These are phyloP conservation scores for Castanospermum australe DNA, from an alignment of 306 rosid species.

Conservation along the genomic window DNA sequence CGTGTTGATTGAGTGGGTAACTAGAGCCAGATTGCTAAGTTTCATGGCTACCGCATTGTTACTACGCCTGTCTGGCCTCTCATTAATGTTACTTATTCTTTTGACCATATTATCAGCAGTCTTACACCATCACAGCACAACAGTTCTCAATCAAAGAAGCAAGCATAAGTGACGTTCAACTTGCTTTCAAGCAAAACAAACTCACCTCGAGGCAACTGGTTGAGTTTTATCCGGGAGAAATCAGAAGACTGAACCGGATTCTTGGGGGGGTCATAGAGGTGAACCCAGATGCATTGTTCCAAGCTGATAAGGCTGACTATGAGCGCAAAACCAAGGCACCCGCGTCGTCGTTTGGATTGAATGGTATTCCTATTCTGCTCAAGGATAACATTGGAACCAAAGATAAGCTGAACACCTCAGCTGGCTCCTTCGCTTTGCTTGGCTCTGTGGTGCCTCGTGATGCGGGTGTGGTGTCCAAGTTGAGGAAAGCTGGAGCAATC, in stretches of 20 bases:
- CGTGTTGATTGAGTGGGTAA: not conserved
- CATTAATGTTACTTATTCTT: conserved; percentile 31
- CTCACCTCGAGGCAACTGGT: conserved; percentile 46
- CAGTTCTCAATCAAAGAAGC: conserved; percentile 40
- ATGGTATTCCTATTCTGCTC: conserved; percentile 60
- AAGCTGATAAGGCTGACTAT: conserved; percentile 51
- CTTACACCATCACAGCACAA: not conserved
- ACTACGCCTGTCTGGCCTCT: conserved; percentile 4
- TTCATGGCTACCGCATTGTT: conserved; percentile 26
- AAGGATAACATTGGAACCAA: conserved; percentile 66
- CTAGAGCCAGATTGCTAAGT: not conserved
- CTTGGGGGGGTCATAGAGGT: conserved; percentile 52
- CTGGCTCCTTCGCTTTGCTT: conserved; percentile 56
- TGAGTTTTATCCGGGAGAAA: conserved; percentile 42
- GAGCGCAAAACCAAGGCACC: conserved; percentile 30
- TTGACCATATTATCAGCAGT: not conserved
- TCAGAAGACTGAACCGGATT: conserved; percentile 39
- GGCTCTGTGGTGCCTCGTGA: conserved; percentile 54
- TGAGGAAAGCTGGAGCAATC: conserved; percentile 54
- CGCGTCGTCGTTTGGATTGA: conserved; percentile 21
- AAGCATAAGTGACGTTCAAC: conserved; percentile 43
- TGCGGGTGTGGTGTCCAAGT: conserved; percentile 44
- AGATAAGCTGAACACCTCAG: conserved; percentile 61
- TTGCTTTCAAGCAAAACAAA: conserved; percentile 41
- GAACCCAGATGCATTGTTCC: conserved; percentile 48